These are phyloP conservation scores for Boletus tylopilopsis DNA, from an alignment of 768 basidiomycete genomes.

Conservation along the genomic window DNA sequence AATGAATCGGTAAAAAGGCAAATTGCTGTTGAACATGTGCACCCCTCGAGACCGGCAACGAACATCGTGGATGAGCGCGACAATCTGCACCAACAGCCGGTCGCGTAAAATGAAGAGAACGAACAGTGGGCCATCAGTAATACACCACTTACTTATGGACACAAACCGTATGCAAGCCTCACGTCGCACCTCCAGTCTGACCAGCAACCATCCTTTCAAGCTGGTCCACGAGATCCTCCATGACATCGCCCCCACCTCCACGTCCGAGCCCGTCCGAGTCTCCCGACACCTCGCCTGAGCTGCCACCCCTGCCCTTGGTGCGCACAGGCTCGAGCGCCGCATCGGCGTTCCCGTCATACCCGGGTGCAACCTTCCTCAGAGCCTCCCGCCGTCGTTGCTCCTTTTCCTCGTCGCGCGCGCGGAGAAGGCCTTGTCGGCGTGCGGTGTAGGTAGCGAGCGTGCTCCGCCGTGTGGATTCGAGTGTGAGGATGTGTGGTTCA, in stretches of 20 bases:
- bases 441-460: slow-evolving; percentile 63
- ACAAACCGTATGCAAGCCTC: neutral
- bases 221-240: slow-evolving; percentile 82
- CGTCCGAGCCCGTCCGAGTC: neutral
- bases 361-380: slow-evolving; percentile 75
- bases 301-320: neutral
- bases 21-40: no score
- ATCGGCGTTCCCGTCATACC: slow-evolving; percentile 62
- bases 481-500: slow-evolving; percentile 76
- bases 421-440: slow-evolving; percentile 69
- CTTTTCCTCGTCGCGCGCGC: slow-evolving; percentile 73
- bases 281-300: neutral
- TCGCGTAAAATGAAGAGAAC: no score
- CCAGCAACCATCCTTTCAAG: slow-evolving; percentile 58
- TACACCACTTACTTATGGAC: no score
- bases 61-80: no score
- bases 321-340: slow-evolving; percentile 42
- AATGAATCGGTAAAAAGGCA: no score
- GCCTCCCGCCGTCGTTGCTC: slow-evolving; percentile 60
- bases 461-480: slow-evolving; percentile 68
- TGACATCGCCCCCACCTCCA: slow-evolving; percentile 46
- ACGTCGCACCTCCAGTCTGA: neutral
- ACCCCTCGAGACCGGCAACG: no score
- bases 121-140: no score
- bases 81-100: no score